Evolutionary conservation across 306 rosid genomes (phyloP), one percentile per base, ranked within the genome.

Genomic region (Oxytropis ochrocephala): DNA sequence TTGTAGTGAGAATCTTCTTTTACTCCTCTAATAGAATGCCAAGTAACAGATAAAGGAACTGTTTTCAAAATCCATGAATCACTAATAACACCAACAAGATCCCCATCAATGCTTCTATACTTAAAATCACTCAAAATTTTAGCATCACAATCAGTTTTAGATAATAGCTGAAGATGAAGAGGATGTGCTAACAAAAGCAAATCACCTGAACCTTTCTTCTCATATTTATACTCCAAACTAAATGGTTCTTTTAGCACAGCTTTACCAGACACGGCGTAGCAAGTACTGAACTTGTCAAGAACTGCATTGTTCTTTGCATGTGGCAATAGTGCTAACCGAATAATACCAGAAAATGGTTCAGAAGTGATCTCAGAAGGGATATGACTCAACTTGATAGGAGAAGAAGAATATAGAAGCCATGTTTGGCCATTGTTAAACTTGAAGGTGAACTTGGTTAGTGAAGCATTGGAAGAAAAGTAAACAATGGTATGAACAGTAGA

Each of bases 151-250:
- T 48, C 89, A 0, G 55, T 69, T 6, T 56, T 11, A 9, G 81
- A 21, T 5, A 93, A 41, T 3, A 93, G 87, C 16, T 76, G 65
- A 35, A 88, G 72, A 84, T 93, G 98, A 2, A 93, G 86, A 74
- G 96, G 98, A 72, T 93, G 98, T 4, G 97, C 97, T 6, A 93
- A 73, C 76, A 93, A 67, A 9, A 90, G 67, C 83, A 94, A 73
- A 52, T 88, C 91, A 0, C 88, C 95, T 64, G 85, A 84, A 0
- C 96, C 95, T 49, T 73, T 81, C 86, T 86, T 90, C 60, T 85
- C 89, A 96, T 96, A 94, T 67, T 78, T 85, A 42, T 94, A 94
- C 58, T 85, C 90, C 73, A 90, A 61, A 54, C 9, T 1, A 46
- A 79, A 94, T 2, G 95, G 96, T 79, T 79, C 76, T 2, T 82